These are phyloP conservation scores for Gliomastix tumulicola DNA, from an alignment of 2,329 filamentous ascomycete species.

Conservation along the genomic window DNA sequence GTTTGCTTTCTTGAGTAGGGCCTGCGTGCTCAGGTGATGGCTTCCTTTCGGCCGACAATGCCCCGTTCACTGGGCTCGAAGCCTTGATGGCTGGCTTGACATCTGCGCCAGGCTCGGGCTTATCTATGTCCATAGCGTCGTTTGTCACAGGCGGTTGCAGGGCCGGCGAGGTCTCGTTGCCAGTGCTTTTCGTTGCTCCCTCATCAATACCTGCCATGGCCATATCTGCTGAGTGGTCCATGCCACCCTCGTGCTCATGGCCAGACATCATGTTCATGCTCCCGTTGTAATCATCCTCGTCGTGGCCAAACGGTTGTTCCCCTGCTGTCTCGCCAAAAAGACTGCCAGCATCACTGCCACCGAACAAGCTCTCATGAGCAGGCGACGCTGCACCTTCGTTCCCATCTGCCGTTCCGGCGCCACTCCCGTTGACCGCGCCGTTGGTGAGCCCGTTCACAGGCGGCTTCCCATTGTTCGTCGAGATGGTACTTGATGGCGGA, in stretches of 20 bases:
- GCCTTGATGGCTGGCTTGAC: neutral
- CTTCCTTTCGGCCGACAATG: too few relatives aligned
- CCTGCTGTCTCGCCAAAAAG: conserved; percentile 74
- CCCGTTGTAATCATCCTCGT: conserved; percentile 77
- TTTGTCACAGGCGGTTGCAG: conserved; percentile 14
- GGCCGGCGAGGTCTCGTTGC: conserved; percentile 14
- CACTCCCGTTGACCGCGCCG: neutral
- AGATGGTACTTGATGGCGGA: conserved; percentile 58
- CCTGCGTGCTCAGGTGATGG: too few relatives aligned
- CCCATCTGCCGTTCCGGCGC: conserved; percentile 19
- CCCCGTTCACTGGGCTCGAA: too few relatives aligned
- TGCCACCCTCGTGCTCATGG: conserved; percentile 28
- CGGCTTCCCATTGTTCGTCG: conserved; percentile 64
- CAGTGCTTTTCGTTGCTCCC: conserved; percentile 9
- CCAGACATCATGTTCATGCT: conserved; percentile 54
- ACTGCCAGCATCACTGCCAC: conserved; percentile 70
- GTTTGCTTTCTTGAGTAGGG: neutral
- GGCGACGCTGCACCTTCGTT: conserved; percentile 59
- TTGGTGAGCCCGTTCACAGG: conserved; percentile 38
- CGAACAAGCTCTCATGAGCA: conserved; percentile 75
- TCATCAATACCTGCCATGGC: conserved; percentile 26
- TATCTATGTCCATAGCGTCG: conserved; percentile 22
- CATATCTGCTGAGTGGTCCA: conserved; percentile 35
- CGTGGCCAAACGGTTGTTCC: conserved; percentile 62
- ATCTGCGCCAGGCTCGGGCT: neutral